These are phyloP conservation scores for Cutaneotrichosporon cutaneum DNA, from an alignment of 1,284 basidiomycete genomes.

Conservation along the genomic window DNA sequence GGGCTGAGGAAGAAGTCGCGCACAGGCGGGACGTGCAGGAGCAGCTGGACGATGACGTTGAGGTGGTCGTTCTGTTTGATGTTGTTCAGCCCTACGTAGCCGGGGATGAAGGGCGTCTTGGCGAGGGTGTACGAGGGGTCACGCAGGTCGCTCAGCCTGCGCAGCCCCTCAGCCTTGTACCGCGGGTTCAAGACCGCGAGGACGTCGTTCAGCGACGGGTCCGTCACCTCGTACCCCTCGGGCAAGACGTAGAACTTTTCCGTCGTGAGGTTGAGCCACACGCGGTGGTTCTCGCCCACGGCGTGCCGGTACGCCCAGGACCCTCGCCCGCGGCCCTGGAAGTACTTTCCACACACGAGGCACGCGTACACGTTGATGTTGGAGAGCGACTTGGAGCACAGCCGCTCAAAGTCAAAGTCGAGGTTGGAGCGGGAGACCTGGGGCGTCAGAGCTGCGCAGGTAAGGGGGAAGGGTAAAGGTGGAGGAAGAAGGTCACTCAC, in stretches of 20 bases:
- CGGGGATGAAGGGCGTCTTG: conserved; percentile 79
- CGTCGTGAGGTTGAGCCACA: conserved; percentile 93
- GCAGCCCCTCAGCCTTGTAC: conserved; percentile 60
- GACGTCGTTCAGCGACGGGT: conserved; percentile 93
- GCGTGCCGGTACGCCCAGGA: conserved; percentile 96
- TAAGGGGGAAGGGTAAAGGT: background rate
- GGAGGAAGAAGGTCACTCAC: conserved; percentile 57
- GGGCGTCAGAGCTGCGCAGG: conserved; percentile 19
- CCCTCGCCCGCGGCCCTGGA: conserved; percentile 89
- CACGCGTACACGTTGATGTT: conserved; percentile 99
- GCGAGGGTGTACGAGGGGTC: conserved; percentile 73
- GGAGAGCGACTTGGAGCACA: conserved; percentile 92
- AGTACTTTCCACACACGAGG: conserved; percentile 97
- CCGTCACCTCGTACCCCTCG: conserved; percentile 92
- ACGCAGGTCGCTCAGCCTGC: conserved; percentile 60
- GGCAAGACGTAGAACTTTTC: conserved; percentile 98
- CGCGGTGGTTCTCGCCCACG: conserved; percentile 96
- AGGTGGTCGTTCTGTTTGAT: conserved; percentile 96
- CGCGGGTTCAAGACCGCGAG: conserved; percentile 82
- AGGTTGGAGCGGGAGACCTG: conserved; percentile 83
- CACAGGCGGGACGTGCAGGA: conserved; percentile 86
- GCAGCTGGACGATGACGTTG: conserved; percentile 92
- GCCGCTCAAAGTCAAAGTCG: conserved; percentile 99
- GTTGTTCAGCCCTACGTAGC: conserved; percentile 95
- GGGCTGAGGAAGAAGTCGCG: conserved; percentile 83